Conservation (phyloP, 1,139 yeast genomes). For the Kurtzmaniella quercitrusa region DNA sequence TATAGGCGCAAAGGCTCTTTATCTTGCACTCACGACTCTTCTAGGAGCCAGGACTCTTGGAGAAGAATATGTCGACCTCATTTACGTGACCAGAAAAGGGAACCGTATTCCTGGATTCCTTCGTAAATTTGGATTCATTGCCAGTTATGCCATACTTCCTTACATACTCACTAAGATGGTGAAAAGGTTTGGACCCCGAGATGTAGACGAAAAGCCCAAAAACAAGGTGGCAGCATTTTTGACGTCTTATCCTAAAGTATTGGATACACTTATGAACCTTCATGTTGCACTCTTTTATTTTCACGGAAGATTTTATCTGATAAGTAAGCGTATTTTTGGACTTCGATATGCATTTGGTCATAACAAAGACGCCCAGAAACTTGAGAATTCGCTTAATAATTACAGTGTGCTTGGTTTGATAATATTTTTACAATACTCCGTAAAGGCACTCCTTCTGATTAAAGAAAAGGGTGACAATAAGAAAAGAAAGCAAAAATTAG, state of each 20-base stretch:
- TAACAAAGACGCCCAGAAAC: constrained; percentile 44
- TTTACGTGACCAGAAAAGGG: constrained; percentile 59
- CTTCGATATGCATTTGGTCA: constrained; percentile 75
- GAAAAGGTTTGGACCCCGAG: constrained; percentile 21
- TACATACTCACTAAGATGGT: constrained; percentile 39
- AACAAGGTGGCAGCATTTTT: constrained; percentile 18
- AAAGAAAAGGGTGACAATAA: constrained; percentile 25
- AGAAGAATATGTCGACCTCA: constrained; percentile 87
- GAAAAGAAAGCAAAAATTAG: constrained; percentile 1
- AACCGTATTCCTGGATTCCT: constrained; percentile 44
- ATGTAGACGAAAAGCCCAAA: constrained; percentile 12
- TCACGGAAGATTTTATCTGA: constrained; percentile 72
- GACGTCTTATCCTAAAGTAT: constrained; percentile 38
- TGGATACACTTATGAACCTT: constrained; percentile 54
- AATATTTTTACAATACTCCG: constrained; percentile 56
- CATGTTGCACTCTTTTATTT: constrained; percentile 83
- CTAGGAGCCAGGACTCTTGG: constrained; percentile 81
- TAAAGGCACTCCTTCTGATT: constrained; percentile 38
- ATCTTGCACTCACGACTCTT: constrained; percentile 68
- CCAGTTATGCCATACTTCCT: constrained; percentile 56
- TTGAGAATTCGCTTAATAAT: constrained; percentile 45
- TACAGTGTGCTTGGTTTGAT: constrained; percentile 77
- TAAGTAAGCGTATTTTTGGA: constrained; percentile 75
- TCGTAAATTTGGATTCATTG: constrained; percentile 49
- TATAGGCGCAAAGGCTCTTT: constrained; percentile 53